Evolutionary conservation across 768 basidiomycete species (phyloP).

Genomic region (Lentinula boryana): DNA sequence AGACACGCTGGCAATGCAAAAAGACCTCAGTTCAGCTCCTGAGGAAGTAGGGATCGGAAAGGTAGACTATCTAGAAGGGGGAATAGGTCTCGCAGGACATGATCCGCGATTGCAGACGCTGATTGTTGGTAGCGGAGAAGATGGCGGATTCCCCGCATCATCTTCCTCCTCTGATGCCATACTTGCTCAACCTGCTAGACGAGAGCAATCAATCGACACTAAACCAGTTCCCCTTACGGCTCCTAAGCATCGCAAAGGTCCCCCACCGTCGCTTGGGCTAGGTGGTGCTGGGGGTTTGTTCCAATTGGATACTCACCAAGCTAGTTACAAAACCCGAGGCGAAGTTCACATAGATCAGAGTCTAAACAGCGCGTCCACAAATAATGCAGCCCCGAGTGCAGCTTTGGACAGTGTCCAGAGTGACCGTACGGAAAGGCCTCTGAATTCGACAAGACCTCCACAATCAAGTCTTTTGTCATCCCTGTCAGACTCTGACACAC

Average conservation of each 20-base stretch:
- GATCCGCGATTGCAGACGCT: constrained; percentile 50
- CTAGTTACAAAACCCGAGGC: constrained; percentile 35
- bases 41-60: constrained; percentile 31
- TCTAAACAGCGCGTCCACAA: not conserved
- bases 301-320: constrained; percentile 63
- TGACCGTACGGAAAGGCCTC: not conserved
- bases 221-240: not conserved
- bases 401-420: not conserved
- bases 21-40: not conserved
- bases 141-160: constrained; percentile 8
- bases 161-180: not conserved
- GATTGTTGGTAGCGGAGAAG: constrained; percentile 37
- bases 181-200: not conserved
- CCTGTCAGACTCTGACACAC: not conserved
- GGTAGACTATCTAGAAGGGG: constrained; percentile 69
- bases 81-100: constrained; percentile 55
- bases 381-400: not conserved
- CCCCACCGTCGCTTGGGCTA: constrained; percentile 4
- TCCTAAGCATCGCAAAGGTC: constrained; percentile 14
- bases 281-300: constrained; percentile 48
- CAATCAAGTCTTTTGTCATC: not conserved
- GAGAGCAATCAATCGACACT: not conserved
- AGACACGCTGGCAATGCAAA: not conserved
- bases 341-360: constrained; percentile 54
- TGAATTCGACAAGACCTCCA: not conserved